Conservation (phyloP, 371 early-diverging fungal species). For the Sporodiniella umbellata region DNA sequence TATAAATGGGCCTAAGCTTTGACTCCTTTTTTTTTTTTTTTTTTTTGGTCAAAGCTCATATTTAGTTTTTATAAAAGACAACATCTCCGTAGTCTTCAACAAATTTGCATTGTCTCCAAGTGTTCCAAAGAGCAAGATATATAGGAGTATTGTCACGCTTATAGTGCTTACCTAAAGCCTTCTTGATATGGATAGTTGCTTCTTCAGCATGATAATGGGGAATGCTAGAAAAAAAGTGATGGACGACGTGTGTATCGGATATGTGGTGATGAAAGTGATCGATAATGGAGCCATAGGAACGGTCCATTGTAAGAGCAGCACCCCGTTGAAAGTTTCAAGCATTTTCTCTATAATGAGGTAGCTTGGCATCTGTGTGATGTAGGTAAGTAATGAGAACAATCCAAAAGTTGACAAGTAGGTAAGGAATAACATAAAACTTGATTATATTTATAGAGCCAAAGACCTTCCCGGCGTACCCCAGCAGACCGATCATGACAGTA, state of each 20-base stretch:
- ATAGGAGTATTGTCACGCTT: constrained; percentile 65
- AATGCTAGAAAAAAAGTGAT: constrained; percentile 88
- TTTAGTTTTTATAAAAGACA: constrained; percentile 58
- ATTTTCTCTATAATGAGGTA: constrained; percentile 78
- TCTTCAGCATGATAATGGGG: constrained; percentile 88
- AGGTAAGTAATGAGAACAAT: constrained; percentile 85
- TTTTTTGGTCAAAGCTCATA: too few species aligned
- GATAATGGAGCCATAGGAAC: constrained; percentile 77
- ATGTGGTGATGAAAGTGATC: constrained; percentile 82
- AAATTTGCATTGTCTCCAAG: constrained; percentile 65
- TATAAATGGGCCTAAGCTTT: too few species aligned
- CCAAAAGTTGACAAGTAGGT: constrained; percentile 80
- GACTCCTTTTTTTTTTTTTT: too few species aligned
- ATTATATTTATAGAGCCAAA: constrained; percentile 61
- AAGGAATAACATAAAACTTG: constrained; percentile 85
- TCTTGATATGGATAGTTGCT: constrained; percentile 75
- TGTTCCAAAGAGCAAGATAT: constrained; percentile 61
- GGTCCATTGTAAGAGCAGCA: constrained; percentile 80
- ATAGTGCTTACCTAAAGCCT: constrained; percentile 76
- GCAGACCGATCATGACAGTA: constrained; percentile 41
- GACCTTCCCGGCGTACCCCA: constrained; percentile 49
- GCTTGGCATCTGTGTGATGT: constrained; percentile 80
- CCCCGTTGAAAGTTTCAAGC: constrained; percentile 87
- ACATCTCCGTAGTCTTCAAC: constrained; percentile 80
- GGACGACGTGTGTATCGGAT: constrained; percentile 81